These are phyloP conservation scores for Leonotis leonurus DNA, from an alignment of 257 asterid genomes.

Conservation along the genomic window DNA sequence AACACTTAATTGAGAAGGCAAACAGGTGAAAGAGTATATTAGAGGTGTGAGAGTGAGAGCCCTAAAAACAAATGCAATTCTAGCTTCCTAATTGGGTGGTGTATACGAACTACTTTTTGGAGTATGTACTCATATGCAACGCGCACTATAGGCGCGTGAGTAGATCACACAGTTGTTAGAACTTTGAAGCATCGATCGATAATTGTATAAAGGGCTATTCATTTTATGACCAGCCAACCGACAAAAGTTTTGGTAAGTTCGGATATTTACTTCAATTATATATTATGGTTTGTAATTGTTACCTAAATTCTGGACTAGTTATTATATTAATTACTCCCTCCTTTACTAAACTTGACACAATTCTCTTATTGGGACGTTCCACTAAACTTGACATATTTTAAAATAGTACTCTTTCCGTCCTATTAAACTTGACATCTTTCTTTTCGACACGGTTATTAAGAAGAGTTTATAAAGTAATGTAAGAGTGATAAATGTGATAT, in stretches of 20 bases:
- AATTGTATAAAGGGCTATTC: too few species aligned
- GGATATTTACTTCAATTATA: background rate
- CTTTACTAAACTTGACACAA: too few species aligned
- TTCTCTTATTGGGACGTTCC: too few species aligned
- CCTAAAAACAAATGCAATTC: background rate
- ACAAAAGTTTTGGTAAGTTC: slow-evolving; percentile 1
- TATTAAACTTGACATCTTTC: too few species aligned
- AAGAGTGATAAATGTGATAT: too few species aligned
- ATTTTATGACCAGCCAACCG: slow-evolving; percentile 15
- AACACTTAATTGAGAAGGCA: too few species aligned
- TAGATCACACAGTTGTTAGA: background rate
- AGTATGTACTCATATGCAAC: background rate
- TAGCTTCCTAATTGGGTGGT: background rate
- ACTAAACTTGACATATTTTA: too few species aligned
- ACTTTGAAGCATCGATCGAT: background rate
- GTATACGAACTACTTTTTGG: background rate
- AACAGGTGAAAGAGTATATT: background rate
- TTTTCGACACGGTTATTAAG: too few species aligned
- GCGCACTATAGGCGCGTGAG: slow-evolving; percentile 14
- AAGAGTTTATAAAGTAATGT: too few species aligned
- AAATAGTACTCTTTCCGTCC: too few species aligned
- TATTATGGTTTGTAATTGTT: background rate
- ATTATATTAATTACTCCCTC: too few species aligned
- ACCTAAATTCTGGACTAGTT: background rate
- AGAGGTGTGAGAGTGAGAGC: slow-evolving; percentile 8